Evolutionary conservation across 1,284 basidiomycete species (phyloP).

Genomic region (Hemileia vastatrix): DNA sequence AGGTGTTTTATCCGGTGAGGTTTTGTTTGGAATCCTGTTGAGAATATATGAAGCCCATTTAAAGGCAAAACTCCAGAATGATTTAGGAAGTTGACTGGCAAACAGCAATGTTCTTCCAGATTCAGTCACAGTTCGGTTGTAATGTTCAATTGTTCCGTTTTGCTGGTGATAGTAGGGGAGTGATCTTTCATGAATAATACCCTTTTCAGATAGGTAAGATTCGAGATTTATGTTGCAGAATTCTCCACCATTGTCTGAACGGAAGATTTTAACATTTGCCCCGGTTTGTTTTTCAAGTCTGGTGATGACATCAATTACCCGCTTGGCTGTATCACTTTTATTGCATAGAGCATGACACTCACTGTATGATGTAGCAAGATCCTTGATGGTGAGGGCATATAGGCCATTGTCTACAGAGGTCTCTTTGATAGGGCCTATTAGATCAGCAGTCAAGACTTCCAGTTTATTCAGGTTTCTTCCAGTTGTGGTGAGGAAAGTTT

Average conservation of each 20-base stretch:
- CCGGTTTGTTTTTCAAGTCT: background rate
- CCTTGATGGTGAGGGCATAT: background rate
- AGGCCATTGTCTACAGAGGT: background rate
- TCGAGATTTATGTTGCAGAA: background rate
- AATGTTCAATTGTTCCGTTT: constrained; percentile 7
- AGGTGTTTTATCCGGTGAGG: background rate
- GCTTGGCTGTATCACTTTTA: background rate
- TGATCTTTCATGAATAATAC: background rate
- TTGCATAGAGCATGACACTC: background rate
- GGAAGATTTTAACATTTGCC: background rate
- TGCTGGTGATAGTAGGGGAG: constrained; percentile 18
- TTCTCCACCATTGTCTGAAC: constrained; percentile 1
- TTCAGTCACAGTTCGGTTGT: background rate
- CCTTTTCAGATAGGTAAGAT: background rate
- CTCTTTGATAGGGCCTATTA: background rate
- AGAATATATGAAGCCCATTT: background rate
- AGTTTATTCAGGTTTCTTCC: background rate
- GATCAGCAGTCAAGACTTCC: background rate
- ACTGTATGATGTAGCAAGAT: background rate
- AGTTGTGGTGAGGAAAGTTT: no score
- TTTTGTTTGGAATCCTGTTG: background rate
- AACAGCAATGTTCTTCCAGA: background rate
- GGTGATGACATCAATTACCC: background rate
- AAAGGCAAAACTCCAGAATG: constrained; percentile 16
- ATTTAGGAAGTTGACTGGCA: background rate